Base-by-base conservation (phyloP, 148 eudicot genomes). In the Nepenthes gracilis region DNA sequence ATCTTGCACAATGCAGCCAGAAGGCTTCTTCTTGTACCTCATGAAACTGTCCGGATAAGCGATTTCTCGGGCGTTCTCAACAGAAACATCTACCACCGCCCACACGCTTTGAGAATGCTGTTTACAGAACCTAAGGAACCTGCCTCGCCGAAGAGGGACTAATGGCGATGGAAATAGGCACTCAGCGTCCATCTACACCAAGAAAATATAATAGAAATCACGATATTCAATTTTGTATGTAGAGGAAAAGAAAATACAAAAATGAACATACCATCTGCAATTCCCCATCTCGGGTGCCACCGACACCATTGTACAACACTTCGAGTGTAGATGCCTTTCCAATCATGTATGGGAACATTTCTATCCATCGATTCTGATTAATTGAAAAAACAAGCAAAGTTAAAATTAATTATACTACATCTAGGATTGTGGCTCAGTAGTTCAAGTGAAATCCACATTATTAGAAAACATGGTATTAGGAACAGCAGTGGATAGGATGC, bases 71-170 rank as follows among this genome's bases (percentile, higher is more conserved):
- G 78, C 64, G 54, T 65, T 45, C 57, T 85, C 96, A 40, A 78
- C 65, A 45, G 97, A 85, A 12, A 87, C 81, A 60, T 91, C 97
- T 45, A 87, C 97, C 49, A 91, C 72, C 9, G 73, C 85, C 97
- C 97, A 87, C 67, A 74, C 57, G 48, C 89, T 85, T 50, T 81
- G 79, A 2, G 72, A 71, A 43, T 77, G 90, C 64, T 87, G 82
- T 78, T 81, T 83, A 72, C 90, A 76, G 74, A 62, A 85, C 47
- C 97, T 80, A 23, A 91, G 53, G 67, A 91, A 78, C 65, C 75
- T 83, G 74, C 78, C 72, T 48, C 72, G 84, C n/a, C 96, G 83
- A 15, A 78, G 64, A 33, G 96, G 87, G 57, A 91, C 80, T 66
- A 85, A 65, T 6, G 89, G 83, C 1, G 90, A 87, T 36, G 86